Percentiles rank a stretch among this genome's conserved stretches.
phyloP scores from a whole-genome alignment of 2,329 filamentous ascomycete species.

The Penicillium brevicompactum region DNA sequence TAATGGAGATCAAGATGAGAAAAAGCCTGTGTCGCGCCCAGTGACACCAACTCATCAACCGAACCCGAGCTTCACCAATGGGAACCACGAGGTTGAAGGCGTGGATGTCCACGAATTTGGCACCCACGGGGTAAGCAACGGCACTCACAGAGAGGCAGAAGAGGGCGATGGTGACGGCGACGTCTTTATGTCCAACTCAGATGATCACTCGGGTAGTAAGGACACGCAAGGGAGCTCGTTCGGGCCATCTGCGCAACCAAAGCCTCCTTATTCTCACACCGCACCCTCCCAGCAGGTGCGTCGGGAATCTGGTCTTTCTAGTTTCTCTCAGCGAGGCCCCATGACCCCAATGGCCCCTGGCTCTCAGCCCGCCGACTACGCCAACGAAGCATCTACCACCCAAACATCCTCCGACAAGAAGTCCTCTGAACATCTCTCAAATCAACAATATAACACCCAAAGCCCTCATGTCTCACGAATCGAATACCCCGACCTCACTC shows the following conservation, averaged over 20 bases:
- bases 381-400: constrained; percentile 90
- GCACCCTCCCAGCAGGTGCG: constrained; percentile 50
- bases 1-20: neutral
- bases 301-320: constrained; percentile 49
- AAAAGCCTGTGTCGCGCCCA: constrained; percentile 53
- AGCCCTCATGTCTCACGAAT: constrained; percentile 50
- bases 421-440: constrained; percentile 73
- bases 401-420: constrained; percentile 79
- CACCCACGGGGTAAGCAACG: constrained; percentile 57
- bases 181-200: constrained; percentile 61
- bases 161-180: constrained; percentile 53
- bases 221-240: constrained; percentile 52
- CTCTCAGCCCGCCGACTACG: constrained; percentile 62
- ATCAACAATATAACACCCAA: constrained; percentile 69
- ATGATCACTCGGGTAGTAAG: constrained; percentile 44
- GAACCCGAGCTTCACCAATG: constrained; percentile 53
- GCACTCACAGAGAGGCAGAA: constrained; percentile 43
- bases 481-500: constrained; percentile 58
- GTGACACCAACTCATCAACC: constrained; percentile 60
- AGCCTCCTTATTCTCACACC: constrained; percentile 48
- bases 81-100: constrained; percentile 50
- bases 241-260: constrained; percentile 53
- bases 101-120: constrained; percentile 41
- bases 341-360: constrained; percentile 62
- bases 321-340: constrained; percentile 52